Percentiles rank a stretch among this genome's conserved stretches.
phyloP scores from a whole-genome alignment of 2,329 filamentous ascomycete species.

The Aspergillus sclerotialis region DNA sequence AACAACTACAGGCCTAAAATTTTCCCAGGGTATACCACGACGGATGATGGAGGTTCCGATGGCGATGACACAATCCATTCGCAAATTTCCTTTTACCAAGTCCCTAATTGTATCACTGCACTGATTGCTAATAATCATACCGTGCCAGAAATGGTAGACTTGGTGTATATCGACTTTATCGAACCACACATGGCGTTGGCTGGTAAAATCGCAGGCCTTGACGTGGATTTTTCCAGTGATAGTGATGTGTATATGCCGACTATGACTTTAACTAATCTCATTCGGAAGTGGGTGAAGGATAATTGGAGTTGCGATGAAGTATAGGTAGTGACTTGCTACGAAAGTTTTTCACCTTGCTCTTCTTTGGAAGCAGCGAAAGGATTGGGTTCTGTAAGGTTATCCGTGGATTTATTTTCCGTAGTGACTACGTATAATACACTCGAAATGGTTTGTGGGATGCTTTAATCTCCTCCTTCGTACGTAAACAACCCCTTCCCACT shows the following conservation, averaged over 20 bases:
- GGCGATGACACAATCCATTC: constrained; percentile 87
- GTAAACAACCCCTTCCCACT: constrained; percentile 86
- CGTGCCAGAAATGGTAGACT: constrained; percentile 67
- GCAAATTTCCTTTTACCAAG: constrained; percentile 63
- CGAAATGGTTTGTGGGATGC: neutral
- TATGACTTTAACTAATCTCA: constrained; percentile 50
- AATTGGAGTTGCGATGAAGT: constrained; percentile 43
- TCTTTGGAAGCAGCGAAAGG: neutral
- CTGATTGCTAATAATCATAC: constrained; percentile 43
- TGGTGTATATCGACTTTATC: constrained; percentile 90
- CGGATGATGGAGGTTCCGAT: constrained; percentile 72
- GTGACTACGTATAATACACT: neutral
- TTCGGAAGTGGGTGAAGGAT: constrained; percentile 52
- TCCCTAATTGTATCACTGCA: constrained; percentile 79
- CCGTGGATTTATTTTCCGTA: neutral
- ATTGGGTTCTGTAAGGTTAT: neutral
- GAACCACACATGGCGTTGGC: constrained; percentile 73
- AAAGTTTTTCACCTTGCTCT: too few species aligned
- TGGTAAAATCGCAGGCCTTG: constrained; percentile 54
- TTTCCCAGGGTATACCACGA: constrained; percentile 76
- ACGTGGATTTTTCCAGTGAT: constrained; percentile 42
- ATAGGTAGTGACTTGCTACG: constrained; percentile 1
- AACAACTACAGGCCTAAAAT: constrained; percentile 38
- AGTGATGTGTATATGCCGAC: constrained; percentile 47
- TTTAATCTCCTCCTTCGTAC: constrained; percentile 50